Conservation (phyloP, 768 basidiomycete species). For the Tremella yokohamensis region DNA sequence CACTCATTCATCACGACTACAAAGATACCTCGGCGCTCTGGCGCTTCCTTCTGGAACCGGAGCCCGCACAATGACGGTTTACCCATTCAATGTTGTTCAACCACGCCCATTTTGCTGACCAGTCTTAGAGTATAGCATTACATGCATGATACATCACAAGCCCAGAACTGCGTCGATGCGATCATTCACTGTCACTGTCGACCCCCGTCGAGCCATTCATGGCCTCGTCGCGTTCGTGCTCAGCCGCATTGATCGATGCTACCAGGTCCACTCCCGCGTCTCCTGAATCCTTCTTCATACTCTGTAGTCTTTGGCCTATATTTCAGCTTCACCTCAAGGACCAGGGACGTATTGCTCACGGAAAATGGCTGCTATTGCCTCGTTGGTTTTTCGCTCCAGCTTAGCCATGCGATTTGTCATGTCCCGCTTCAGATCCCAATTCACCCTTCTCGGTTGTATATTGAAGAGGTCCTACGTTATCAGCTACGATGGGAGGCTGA, state of each 20-base stretch:
- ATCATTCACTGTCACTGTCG: background rate
- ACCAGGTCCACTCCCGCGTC: constrained; percentile 36
- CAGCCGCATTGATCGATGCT: constrained; percentile 43
- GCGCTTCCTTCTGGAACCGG: constrained; percentile 66
- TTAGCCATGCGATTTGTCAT: constrained; percentile 74
- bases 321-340: background rate
- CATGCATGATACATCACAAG: background rate
- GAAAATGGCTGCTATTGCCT: constrained; percentile 86
- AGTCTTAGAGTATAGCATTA: constrained; percentile 5
- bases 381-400: constrained; percentile 85
- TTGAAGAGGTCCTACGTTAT: constrained; percentile 53
- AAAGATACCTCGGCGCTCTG: constrained; percentile 73
- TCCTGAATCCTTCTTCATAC: constrained; percentile 38
- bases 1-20: constrained; percentile 89
- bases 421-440: constrained; percentile 73
- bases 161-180: constrained; percentile 1
- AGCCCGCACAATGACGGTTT: constrained; percentile 7
- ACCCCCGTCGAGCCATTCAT: constrained; percentile 15
- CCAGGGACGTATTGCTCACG: constrained; percentile 58
- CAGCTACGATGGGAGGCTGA: background rate
- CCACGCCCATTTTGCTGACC: constrained; percentile 5
- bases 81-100: constrained; percentile 9
- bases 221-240: constrained; percentile 38
- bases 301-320: constrained; percentile 47
- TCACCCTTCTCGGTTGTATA: constrained; percentile 70